phyloP scores from a whole-genome alignment of 73 alveolate genomes.

The Symbiodinium natans region DNA sequence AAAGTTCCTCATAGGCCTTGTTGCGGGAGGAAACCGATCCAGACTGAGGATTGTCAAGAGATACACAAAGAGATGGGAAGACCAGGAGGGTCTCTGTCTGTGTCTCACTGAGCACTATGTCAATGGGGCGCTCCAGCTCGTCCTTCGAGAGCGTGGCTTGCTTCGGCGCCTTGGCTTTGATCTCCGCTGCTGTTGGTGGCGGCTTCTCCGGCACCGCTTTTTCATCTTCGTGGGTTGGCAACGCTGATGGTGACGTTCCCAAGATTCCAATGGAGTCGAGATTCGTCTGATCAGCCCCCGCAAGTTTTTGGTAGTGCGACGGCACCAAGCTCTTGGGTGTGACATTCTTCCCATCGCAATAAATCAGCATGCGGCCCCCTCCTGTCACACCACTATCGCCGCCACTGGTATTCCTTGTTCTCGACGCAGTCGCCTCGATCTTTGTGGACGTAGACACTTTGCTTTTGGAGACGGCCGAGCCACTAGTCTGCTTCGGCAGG shows the following conservation, averaged over 20 bases:
- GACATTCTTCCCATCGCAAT: slow-evolving; percentile 85
- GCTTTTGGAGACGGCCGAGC: slow-evolving; percentile 83
- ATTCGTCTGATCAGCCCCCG: slow-evolving; percentile 69
- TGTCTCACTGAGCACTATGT: slow-evolving; percentile 77
- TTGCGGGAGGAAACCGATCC: slow-evolving; percentile 87
- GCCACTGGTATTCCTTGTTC: slow-evolving; percentile 85
- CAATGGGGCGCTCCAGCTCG: slow-evolving; percentile 75
- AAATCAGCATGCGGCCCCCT: slow-evolving; percentile 88
- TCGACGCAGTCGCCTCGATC: slow-evolving; percentile 77
- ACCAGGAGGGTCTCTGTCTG: slow-evolving; percentile 81
- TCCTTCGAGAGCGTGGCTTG: slow-evolving; percentile 58
- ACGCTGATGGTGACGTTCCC: not conserved
- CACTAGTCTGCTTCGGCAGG: slow-evolving; percentile 92
- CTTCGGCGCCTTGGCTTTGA: slow-evolving; percentile 88
- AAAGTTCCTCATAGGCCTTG: slow-evolving; percentile 95
- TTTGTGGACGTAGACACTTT: slow-evolving; percentile 72
- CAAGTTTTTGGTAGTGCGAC: slow-evolving; percentile 73
- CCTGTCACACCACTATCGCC: slow-evolving; percentile 76
- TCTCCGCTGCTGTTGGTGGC: slow-evolving; percentile 91
- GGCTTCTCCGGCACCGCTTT: slow-evolving; percentile 20
- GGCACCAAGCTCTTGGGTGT: slow-evolving; percentile 84
- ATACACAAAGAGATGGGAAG: slow-evolving; percentile 79
- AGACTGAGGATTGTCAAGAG: slow-evolving; percentile 83
- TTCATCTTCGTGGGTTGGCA: not conserved
- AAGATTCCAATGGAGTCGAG: slow-evolving; percentile 36